These are phyloP conservation scores for Pseudogymnoascus sp. DNA, from an alignment of 2,329 filamentous ascomycete genomes.

Conservation along the genomic window DNA sequence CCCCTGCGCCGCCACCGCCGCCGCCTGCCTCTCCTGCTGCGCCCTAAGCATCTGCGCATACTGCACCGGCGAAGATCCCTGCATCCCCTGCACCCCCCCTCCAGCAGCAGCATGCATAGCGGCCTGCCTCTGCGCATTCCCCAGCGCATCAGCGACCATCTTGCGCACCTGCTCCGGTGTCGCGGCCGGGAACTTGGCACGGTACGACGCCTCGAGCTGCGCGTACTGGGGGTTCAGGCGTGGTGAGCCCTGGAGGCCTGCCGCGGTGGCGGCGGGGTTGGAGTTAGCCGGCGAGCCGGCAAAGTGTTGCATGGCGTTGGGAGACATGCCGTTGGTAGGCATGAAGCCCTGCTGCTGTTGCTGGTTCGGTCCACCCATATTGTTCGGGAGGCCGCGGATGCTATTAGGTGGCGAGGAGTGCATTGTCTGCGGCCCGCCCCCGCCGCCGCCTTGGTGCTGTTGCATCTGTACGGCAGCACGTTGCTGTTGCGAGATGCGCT, in stretches of 20 bases:
- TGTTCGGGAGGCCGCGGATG: conserved; percentile 20
- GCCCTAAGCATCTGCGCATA: conserved; percentile 46
- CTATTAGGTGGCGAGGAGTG: conserved; percentile 35
- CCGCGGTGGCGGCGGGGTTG: conserved; percentile 17
- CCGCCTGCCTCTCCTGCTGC: conserved; percentile 36
- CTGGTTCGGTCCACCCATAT: conserved; percentile 25
- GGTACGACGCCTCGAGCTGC: conserved; percentile 20
- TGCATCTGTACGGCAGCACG: conserved; percentile 38
- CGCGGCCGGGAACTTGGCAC: conserved; percentile 28
- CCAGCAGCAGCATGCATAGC: conserved; percentile 38
- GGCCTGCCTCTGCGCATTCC: conserved; percentile 33
- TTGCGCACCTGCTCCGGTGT: conserved; percentile 45
- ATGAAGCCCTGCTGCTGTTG: conserved; percentile 24
- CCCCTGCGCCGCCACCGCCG: conserved; percentile 15
- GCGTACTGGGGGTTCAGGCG: conserved; percentile 12
- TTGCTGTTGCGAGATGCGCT: conserved; percentile 59
- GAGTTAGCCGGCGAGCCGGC: conserved; percentile 29
- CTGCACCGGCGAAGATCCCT: conserved; percentile 34
- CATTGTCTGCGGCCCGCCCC: conserved; percentile 23
- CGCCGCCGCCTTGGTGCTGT: conserved; percentile 28
- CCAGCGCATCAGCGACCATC: conserved; percentile 33
- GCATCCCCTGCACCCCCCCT: conserved; percentile 27
- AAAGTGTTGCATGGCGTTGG: conserved; percentile 41
- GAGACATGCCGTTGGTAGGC: conserved; percentile 41
- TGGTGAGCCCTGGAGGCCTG: conserved; percentile 10